Evolutionary conservation across 306 rosid species (phyloP).

Genomic region (Lathyrus sativus): DNA sequence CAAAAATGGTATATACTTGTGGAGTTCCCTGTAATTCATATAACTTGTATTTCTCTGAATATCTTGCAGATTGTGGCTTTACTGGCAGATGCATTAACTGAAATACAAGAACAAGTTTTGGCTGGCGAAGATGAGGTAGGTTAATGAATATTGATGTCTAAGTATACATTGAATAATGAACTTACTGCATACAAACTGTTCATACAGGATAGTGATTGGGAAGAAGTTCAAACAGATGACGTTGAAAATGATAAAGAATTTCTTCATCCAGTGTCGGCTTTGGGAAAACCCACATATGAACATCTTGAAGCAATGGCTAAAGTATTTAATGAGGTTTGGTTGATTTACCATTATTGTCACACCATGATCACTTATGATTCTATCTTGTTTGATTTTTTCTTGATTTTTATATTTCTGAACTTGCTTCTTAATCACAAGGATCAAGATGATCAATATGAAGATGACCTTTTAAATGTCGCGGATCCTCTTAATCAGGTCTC

Average conservation of each 20-base stretch:
- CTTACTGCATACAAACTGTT: conserved; percentile 20
- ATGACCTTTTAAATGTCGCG: conserved; percentile 63
- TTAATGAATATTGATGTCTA: conserved; percentile 24
- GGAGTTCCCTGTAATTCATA: neutral
- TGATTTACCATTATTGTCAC: conserved; percentile 22
- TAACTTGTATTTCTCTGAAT: neutral
- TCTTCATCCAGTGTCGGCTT: conserved; percentile 57
- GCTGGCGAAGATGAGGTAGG: conserved; percentile 68
- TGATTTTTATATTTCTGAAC: conserved; percentile 34
- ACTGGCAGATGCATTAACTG: conserved; percentile 78
- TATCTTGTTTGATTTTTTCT: conserved; percentile 13
- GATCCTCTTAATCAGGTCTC: conserved; percentile 92
- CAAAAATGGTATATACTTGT: neutral
- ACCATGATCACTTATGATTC: conserved; percentile 13
- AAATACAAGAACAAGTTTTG: conserved; percentile 85
- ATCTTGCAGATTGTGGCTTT: conserved; percentile 76
- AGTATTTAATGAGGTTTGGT: conserved; percentile 69
- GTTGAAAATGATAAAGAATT: conserved; percentile 54
- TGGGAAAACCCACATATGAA: conserved; percentile 58
- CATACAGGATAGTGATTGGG: conserved; percentile 92
- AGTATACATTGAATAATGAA: conserved; percentile 15
- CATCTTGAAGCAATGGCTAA: conserved; percentile 91
- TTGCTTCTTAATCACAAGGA: conserved; percentile 56
- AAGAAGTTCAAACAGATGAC: conserved; percentile 66
- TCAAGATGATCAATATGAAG: conserved; percentile 75